Percentiles rank a stretch among this genome's conserved stretches.
Evolutionary conservation across 192 early-diverging fungal species (phyloP).

Genomic region (Umbelopsis vinacea): DNA sequence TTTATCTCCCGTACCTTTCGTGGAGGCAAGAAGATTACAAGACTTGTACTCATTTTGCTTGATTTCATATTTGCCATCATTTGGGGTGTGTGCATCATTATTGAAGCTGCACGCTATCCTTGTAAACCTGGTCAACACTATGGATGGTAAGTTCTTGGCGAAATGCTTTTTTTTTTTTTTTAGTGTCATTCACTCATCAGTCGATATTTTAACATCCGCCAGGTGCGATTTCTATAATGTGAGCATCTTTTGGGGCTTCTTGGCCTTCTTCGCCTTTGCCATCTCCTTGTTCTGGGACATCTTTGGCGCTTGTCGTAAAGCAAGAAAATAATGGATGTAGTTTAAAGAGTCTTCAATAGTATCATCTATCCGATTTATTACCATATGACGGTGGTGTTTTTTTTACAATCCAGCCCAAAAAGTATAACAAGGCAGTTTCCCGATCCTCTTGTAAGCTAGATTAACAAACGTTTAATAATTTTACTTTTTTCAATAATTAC

Average conservation of each 20-base stretch:
- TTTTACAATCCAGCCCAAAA: neutral
- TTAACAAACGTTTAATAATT: no score
- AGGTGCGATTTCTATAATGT: slow-evolving; percentile 49
- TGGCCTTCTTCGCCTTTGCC: slow-evolving; percentile 35
- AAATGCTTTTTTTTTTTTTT: neutral
- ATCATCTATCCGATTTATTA: slow-evolving; percentile 4
- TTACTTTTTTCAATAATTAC: no score
- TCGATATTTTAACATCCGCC: no score
- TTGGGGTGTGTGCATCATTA: slow-evolving; percentile 42
- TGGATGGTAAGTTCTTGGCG: slow-evolving; percentile 30
- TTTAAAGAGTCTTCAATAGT: neutral
- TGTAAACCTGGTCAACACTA: slow-evolving; percentile 34
- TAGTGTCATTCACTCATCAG: neutral
- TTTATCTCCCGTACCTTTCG: slow-evolving; percentile 32
- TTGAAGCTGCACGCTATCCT: slow-evolving; percentile 30
- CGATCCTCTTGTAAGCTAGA: no score
- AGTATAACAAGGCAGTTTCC: no score
- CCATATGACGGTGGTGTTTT: neutral
- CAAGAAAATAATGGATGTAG: neutral
- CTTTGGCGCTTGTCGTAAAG: slow-evolving; percentile 28
- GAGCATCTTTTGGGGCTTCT: slow-evolving; percentile 44
- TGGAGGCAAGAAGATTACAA: slow-evolving; percentile 28
- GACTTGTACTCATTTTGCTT: slow-evolving; percentile 31
- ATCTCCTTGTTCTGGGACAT: slow-evolving; percentile 35
- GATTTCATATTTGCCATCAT: slow-evolving; percentile 36